These are phyloP conservation scores for Lepidium campestre DNA, from an alignment of 441 rosid genomes.

Conservation along the genomic window DNA sequence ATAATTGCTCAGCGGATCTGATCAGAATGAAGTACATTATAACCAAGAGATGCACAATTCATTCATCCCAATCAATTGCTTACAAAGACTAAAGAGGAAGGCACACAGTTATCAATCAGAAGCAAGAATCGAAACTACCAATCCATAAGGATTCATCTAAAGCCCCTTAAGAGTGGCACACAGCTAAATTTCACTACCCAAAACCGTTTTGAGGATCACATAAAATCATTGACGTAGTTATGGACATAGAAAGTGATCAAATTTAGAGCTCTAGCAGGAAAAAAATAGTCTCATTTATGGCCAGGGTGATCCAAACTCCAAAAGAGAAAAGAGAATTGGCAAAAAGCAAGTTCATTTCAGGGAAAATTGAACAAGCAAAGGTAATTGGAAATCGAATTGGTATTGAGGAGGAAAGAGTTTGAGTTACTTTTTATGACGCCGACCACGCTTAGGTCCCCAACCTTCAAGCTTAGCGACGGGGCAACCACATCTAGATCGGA, in stretches of 20 bases:
- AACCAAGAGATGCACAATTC: neutral
- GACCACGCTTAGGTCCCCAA: constrained; percentile 67
- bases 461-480: constrained; percentile 89
- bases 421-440: constrained; percentile 85
- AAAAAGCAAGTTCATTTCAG: neutral
- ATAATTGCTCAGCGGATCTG: neutral
- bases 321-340: neutral
- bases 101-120: neutral
- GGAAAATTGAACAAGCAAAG: neutral
- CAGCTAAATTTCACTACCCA: too few relatives aligned
- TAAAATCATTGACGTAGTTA: neutral
- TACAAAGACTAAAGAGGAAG: neutral
- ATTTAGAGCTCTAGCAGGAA: neutral
- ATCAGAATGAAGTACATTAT: neutral
- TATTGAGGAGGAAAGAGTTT: neutral
- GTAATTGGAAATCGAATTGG: neutral
- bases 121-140: neutral
- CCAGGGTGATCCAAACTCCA: neutral
- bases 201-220: too few relatives aligned
- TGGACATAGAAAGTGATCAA: neutral
- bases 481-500: constrained; percentile 77
- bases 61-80: neutral
- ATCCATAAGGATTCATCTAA: neutral
- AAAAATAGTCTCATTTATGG: neutral
- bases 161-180: too few relatives aligned